Conservation (phyloP, 768 basidiomycete species). For the Russula olivacea region DNA sequence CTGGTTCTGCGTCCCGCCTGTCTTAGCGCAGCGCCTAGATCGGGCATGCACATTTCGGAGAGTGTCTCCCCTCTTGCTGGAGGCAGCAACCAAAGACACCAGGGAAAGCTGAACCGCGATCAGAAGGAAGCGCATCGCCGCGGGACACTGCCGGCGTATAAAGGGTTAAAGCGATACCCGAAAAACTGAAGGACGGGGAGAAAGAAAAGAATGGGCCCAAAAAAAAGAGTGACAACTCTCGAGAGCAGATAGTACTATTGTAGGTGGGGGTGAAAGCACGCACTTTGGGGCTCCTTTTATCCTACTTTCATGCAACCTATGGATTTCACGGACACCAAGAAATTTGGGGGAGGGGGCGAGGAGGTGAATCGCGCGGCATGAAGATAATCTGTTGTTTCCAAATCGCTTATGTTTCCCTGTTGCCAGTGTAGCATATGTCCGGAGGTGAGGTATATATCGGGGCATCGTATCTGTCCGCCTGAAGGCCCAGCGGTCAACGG, state of each 20-base stretch:
- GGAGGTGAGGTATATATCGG: neutral
- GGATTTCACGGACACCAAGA: too few species aligned
- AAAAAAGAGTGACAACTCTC: neutral
- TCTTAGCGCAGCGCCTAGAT: neutral
- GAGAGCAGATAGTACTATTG: too few species aligned
- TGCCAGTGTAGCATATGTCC: neutral
- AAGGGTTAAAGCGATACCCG: neutral
- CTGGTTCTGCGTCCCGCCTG: neutral
- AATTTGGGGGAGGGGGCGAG: neutral
- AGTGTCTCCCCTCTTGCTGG: neutral
- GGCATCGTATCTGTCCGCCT: neutral
- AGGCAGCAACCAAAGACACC: constrained; percentile 4
- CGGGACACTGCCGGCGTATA: neutral
- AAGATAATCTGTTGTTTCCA: neutral
- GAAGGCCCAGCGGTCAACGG: too few species aligned
- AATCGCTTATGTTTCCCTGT: neutral
- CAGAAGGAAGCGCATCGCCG: neutral
- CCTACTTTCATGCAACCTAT: neutral
- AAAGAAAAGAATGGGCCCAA: too few species aligned
- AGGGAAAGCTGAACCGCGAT: neutral
- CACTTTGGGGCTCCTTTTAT: neutral
- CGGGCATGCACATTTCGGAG: neutral
- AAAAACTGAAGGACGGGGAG: neutral
- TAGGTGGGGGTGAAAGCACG: neutral
- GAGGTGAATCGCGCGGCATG: neutral